These are phyloP conservation scores for Castanea sativa DNA, from an alignment of 306 rosid genomes.

Conservation along the genomic window DNA sequence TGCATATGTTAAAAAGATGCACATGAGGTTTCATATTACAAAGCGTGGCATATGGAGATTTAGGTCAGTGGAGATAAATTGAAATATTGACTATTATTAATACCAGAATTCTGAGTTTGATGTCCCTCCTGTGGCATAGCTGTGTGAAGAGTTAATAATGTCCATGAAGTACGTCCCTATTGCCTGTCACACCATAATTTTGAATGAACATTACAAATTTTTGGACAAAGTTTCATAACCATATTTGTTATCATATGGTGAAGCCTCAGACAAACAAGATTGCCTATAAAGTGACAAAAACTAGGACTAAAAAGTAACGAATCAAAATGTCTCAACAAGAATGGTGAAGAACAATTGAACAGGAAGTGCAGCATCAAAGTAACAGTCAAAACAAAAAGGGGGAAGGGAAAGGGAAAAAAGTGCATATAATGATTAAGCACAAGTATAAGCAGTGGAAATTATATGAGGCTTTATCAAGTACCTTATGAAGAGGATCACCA, in stretches of 20 bases:
- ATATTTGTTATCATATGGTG: neutral
- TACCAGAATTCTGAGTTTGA: constrained; percentile 84
- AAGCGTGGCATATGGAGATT: constrained; percentile 6
- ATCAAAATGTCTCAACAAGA: neutral
- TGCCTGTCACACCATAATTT: constrained; percentile 43
- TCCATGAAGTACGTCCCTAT: constrained; percentile 80
- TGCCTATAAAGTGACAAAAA: neutral
- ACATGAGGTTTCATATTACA: neutral
- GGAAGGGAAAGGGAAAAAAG: neutral
- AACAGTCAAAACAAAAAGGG: neutral
- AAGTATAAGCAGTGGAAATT: neutral
- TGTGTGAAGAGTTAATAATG: constrained; percentile 78
- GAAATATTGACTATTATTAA: constrained; percentile 11
- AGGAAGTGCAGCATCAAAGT: neutral
- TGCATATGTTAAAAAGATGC: neutral
- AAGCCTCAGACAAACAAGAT: neutral
- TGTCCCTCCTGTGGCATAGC: constrained; percentile 98
- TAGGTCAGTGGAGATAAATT: constrained; percentile 14
- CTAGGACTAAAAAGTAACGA: neutral
- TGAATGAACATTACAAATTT: constrained; percentile 12
- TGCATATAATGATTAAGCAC: neutral
- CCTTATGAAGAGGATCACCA: constrained; percentile 91
- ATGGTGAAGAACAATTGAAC: neutral
- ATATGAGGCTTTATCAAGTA: constrained; percentile 7
- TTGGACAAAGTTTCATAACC: neutral